Evolutionary conservation across 768 basidiomycete species (phyloP), one percentile per base, ranked within the genome.

Genomic region (Gloeopeniophorella convolvens): DNA sequence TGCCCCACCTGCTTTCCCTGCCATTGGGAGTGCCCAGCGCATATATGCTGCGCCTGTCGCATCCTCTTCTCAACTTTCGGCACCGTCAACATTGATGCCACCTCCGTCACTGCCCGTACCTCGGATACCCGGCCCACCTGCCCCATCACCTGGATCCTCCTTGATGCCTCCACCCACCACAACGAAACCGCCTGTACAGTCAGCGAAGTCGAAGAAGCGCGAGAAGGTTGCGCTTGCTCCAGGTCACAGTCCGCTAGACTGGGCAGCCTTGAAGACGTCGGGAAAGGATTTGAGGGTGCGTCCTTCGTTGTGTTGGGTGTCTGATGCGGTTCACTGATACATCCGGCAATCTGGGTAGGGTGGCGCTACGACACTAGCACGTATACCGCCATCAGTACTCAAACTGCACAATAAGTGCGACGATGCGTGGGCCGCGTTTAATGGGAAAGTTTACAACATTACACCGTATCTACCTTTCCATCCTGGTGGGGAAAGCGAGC

Each of bases 371-470:
- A 61, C 46, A 11, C 44, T 88, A 31, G 60, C 77, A 61, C 80
- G 89, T 18, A 78, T 95, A 56, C 78, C 89, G 9, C 85, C 83
- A 3, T 86, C 85, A 1, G 73, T 83, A 51, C 72, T 94, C 33
- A 89, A 88, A 61, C 62, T 73, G 60, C 95, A 99, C 64, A 86
- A 87, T 48, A 89, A 77, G 44, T 75, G 71, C 30, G 84, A 85
- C 33, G 94, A 99, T 66, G 93, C 91, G 0, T 99, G 96, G 96
- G 78, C 91, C 12, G 84, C 82, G 0, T 82, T 97, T 70, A 80
- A 84, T 59, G 93, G 91, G 47, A 93, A 89, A 63, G 93, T 99
- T 15, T 99, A 99, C 70, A 97, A 97, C 63, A 89, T 99, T 43
- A 93, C 92, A 2, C 79, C 88, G 0, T 99, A 96, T 67, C 68